phyloP scores from a whole-genome alignment of 331 rosid species.

The Acacia pycnantha region DNA sequence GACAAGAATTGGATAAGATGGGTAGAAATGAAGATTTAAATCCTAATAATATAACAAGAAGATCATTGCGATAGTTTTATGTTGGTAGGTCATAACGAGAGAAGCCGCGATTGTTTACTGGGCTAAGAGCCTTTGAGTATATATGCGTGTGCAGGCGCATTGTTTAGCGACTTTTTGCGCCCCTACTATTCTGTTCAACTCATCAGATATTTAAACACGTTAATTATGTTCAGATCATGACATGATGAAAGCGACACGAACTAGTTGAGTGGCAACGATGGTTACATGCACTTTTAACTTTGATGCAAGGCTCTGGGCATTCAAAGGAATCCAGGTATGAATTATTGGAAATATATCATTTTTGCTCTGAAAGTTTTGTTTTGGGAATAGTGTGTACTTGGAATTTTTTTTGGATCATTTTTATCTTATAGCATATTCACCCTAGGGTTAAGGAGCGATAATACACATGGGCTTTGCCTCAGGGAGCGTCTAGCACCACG shows the following conservation, averaged over 20 bases:
- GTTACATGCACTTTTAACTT: background rate
- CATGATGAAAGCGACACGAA: background rate
- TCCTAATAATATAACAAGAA: background rate
- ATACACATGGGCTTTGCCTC: no score
- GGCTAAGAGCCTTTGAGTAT: no score
- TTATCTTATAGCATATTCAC: no score
- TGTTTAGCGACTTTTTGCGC: background rate
- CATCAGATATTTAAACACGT: background rate
- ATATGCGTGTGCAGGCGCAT: background rate
- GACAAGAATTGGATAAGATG: background rate
- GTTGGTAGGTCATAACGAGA: background rate
- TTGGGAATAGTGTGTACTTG: no score
- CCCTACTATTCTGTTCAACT: background rate
- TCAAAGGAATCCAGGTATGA: background rate
- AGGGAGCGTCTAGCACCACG: no score
- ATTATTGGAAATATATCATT: background rate
- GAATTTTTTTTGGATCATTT: no score
- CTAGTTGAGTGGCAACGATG: background rate
- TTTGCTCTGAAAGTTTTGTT: no score
- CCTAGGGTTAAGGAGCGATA: no score
- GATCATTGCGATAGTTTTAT: background rate
- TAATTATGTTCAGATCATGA: background rate
- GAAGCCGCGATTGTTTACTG: background rate
- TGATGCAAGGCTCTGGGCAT: background rate
- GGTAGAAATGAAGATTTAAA: background rate